Conservation (phyloP, 768 basidiomycete species). For the Auricularia cornea region DNA sequence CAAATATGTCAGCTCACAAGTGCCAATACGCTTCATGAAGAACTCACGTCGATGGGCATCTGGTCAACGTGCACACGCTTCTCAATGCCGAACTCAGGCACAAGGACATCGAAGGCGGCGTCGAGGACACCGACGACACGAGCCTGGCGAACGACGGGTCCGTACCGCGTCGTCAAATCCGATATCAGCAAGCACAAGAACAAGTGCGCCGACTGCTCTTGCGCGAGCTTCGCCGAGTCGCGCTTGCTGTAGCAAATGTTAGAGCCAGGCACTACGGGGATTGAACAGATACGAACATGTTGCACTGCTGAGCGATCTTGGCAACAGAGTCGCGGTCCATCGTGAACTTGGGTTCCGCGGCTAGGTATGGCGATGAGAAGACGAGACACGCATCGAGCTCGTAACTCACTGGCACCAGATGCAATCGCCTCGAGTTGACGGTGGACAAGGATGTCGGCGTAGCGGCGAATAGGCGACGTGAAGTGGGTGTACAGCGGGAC, state of each 20-base stretch:
- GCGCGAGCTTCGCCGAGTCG: slow-evolving; percentile 84
- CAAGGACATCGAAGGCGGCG: slow-evolving; percentile 91
- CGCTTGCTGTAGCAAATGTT: slow-evolving; percentile 50
- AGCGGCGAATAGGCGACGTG: slow-evolving; percentile 87
- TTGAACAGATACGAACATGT: slow-evolving; percentile 54
- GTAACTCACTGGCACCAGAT: slow-evolving; percentile 51
- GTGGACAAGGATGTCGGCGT: slow-evolving; percentile 91
- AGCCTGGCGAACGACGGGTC: slow-evolving; percentile 92
- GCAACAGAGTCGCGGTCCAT: slow-evolving; percentile 98
- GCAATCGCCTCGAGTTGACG: slow-evolving; percentile 91
- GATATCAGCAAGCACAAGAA: slow-evolving; percentile 92
- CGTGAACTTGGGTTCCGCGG: slow-evolving; percentile 73
- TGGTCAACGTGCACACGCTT: slow-evolving; percentile 98
- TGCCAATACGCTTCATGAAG: background rate
- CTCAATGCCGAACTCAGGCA: slow-evolving; percentile 97
- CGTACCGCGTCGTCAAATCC: slow-evolving; percentile 89
- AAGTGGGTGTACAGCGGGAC: slow-evolving; percentile 90
- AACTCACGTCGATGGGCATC: slow-evolving; percentile 90
- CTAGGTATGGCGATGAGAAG: background rate
- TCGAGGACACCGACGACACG: slow-evolving; percentile 94
- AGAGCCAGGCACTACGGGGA: background rate
- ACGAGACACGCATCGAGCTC: slow-evolving; percentile 6
- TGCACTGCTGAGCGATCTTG: slow-evolving; percentile 96
- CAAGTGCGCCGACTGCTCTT: slow-evolving; percentile 93
- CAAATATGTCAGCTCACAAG: slow-evolving; percentile 11